Evolutionary conservation across 1,139 yeast species (phyloP), one percentile per base, ranked within the genome.

Genomic region (Lodderomyces theae): DNA sequence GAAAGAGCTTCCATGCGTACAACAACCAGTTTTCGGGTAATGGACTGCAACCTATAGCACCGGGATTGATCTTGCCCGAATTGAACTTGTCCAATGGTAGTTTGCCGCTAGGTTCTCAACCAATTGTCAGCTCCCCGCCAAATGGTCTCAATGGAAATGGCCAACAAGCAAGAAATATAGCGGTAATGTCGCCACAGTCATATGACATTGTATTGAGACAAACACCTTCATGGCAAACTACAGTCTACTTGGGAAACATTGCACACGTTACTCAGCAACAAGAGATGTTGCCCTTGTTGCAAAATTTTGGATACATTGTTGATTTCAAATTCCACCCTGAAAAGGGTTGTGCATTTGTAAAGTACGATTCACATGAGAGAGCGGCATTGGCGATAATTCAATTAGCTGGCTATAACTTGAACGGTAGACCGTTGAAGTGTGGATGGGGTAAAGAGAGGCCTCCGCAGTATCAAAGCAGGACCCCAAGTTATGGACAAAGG

Each of bases 321-420:
- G 94, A 86, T 51, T 80, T 88, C 58, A 85, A 84, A 59, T 77
- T 85, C 57, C 85, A 85, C 51, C 85, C 90, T 5, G 95, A 87
- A 45, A 78, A 81, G 56, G 88, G 87, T 7, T 85, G 87, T 66
- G 92, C 92, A 3, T 88, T 88, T 69, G 92, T 86, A 47, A 84
- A 83, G 62, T 87, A 82, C 56, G 95, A 86, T 53, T 74, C 86
- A 35, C 96, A 88, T 61, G 95, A 87, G 54, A 72, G 87, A 47
- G 96, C 96, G 4, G 95, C 96, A 1, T 69, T 86, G 60, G 95
- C 95, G 40, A 87, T 88, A 53, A 85, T 84, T 21, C 92, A 86
- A 54, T 69, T 88, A 47, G 76, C 81, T 16, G 95, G 95, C n/a
- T 77, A 79, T 52, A 74, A 74, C 43, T 66, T 88, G 48, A 82